phyloP scores from a whole-genome alignment of 1,284 basidiomycete species.

The Porogramme epimiltina region DNA sequence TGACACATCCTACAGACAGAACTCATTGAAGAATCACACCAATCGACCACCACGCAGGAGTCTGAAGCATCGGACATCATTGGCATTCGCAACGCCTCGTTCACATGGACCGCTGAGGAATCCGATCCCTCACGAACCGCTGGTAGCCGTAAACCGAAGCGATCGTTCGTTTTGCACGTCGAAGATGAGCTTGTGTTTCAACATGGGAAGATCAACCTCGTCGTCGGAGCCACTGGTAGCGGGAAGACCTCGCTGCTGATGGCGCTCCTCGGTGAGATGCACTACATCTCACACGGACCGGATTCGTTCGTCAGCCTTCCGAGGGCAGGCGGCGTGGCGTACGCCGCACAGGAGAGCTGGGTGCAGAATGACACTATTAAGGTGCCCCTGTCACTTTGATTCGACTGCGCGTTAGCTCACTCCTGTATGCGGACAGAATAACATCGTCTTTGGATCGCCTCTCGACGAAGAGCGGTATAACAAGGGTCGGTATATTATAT shows the following conservation, averaged over 20 bases:
- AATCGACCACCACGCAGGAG: neutral
- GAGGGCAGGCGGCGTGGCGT: conserved; percentile 64
- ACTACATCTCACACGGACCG: conserved; percentile 50
- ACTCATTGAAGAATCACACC: conserved; percentile 47
- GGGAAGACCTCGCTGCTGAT: conserved; percentile 55
- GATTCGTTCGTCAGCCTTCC: conserved; percentile 69
- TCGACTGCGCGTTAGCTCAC: too few species aligned
- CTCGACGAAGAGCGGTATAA: conserved; percentile 45
- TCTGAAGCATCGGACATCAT: conserved; percentile 27
- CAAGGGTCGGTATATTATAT: conserved; percentile 34
- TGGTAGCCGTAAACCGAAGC: conserved; percentile 13
- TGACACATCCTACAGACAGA: conserved; percentile 38
- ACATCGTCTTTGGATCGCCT: conserved; percentile 45
- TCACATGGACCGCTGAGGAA: conserved; percentile 39
- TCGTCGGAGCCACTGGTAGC: conserved; percentile 63
- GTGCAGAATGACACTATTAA: conserved; percentile 57
- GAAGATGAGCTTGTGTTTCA: conserved; percentile 58
- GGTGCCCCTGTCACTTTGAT: conserved; percentile 17
- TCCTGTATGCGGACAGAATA: too few species aligned
- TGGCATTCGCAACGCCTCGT: conserved; percentile 43
- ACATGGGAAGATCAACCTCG: conserved; percentile 57
- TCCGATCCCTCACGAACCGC: conserved; percentile 30
- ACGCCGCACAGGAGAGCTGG: conserved; percentile 80
- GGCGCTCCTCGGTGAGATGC: conserved; percentile 66
- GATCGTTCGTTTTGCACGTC: conserved; percentile 51